These are phyloP conservation scores for Diaporthe ilicicola DNA, from an alignment of 2,329 filamentous ascomycete genomes.

Conservation along the genomic window DNA sequence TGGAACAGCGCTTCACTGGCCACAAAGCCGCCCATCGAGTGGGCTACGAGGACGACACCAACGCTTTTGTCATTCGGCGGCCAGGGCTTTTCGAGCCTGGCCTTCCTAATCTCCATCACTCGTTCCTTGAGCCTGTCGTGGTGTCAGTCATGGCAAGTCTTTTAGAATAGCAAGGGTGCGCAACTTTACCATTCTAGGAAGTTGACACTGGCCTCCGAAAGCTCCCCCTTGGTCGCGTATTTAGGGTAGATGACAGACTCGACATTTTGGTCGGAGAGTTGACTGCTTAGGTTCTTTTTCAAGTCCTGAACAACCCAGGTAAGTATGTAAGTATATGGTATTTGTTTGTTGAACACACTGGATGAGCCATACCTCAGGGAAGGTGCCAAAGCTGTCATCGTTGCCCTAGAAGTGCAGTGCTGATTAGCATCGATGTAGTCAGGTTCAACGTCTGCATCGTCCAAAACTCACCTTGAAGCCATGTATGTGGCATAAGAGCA, in stretches of 20 bases:
- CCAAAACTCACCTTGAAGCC: conserved; percentile 68
- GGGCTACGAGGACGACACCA: conserved; percentile 80
- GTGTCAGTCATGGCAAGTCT: background rate
- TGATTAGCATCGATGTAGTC: background rate
- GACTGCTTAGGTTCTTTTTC: conserved; percentile 63
- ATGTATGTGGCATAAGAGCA: conserved; percentile 78
- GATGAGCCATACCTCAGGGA: conserved; percentile 59
- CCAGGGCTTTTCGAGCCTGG: conserved; percentile 73
- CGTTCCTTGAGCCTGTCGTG: conserved; percentile 75
- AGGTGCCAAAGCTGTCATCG: conserved; percentile 74
- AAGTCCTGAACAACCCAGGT: conserved; percentile 55
- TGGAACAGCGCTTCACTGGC: conserved; percentile 83
- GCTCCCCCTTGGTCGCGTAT: conserved; percentile 77
- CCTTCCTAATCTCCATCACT: conserved; percentile 80
- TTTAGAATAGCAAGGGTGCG: too few relatives aligned
- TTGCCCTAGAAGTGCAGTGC: conserved; percentile 57
- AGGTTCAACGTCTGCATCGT: background rate
- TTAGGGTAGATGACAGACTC: conserved; percentile 72
- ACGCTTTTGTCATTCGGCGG: conserved; percentile 84
- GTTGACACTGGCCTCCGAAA: conserved; percentile 56
- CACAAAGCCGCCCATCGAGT: conserved; percentile 89
- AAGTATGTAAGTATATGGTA: background rate
- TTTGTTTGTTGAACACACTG: background rate
- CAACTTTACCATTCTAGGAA: conserved; percentile 56
- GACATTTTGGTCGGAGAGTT: conserved; percentile 68